Conservation (phyloP, 2,329 filamentous ascomycete genomes). For the Acephala macrosclerotiorum region DNA sequence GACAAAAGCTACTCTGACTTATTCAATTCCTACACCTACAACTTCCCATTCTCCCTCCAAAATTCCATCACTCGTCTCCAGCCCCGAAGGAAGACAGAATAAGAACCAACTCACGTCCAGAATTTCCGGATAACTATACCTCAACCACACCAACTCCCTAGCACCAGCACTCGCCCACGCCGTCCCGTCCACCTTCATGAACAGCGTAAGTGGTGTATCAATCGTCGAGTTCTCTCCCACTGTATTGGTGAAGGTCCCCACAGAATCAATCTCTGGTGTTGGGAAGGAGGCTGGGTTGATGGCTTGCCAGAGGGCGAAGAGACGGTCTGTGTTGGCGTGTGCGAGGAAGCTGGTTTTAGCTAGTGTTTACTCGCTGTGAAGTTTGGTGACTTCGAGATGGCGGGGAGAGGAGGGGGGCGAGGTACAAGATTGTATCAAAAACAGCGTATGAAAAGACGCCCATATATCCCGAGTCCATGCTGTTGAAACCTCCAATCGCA, state of each 20-base stretch:
- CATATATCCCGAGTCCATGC: constrained; percentile 46
- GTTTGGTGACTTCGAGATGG: neutral
- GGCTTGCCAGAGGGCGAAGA: constrained; percentile 60
- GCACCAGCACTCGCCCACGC: neutral
- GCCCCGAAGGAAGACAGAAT: neutral
- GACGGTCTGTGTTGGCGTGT: constrained; percentile 65
- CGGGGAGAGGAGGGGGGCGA: neutral
- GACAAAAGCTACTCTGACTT: neutral
- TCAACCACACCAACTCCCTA: constrained; percentile 3
- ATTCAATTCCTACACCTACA: neutral
- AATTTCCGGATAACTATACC: constrained; percentile 4
- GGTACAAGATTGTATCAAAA: constrained; percentile 57
- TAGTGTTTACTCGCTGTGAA: neutral
- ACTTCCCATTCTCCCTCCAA: neutral
- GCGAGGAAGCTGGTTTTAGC: constrained; percentile 52
- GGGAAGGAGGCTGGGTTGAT: constrained; percentile 47
- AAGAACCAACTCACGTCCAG: constrained; percentile 1
- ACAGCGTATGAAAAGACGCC: constrained; percentile 50
- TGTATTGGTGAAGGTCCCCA: constrained; percentile 44
- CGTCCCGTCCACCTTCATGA: constrained; percentile 24
- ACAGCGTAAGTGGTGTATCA: constrained; percentile 37
- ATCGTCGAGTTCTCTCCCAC: constrained; percentile 39
- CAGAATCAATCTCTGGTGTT: constrained; percentile 42
- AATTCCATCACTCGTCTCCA: neutral
- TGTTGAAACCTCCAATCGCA: constrained; percentile 45